Evolutionary conservation across 2,329 filamentous ascomycete species (phyloP).

Genomic region (Fusarium abutilonis): DNA sequence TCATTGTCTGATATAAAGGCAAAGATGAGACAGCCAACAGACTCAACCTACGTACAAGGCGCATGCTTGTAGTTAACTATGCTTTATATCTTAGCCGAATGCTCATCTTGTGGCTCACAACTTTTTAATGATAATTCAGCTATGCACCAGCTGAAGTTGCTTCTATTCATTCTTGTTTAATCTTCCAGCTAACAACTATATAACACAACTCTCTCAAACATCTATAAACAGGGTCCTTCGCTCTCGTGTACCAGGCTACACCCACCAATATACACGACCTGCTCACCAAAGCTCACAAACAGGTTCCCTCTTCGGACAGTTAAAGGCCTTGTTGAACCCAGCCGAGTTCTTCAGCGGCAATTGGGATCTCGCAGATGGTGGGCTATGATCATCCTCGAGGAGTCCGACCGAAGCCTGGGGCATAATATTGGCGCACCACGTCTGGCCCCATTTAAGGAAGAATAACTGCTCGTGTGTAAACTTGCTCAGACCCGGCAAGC

Average conservation of each 20-base stretch:
- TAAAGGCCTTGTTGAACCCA: conserved; percentile 74
- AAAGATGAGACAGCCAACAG: no score
- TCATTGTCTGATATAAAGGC: no score
- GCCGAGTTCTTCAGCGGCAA: conserved; percentile 74
- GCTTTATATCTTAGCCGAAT: no score
- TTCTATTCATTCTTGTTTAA: no score
- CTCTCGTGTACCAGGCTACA: background rate
- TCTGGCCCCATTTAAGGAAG: conserved; percentile 71
- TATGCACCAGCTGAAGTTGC: no score
- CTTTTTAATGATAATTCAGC: no score
- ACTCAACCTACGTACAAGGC: no score
- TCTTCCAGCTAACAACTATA: no score
- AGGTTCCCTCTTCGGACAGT: conserved; percentile 68
- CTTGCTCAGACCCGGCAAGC: conserved; percentile 67
- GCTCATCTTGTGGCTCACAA: no score
- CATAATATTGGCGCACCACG: conserved; percentile 73
- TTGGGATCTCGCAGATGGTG: conserved; percentile 67
- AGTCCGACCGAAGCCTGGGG: conserved; percentile 62
- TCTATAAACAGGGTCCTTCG: background rate
- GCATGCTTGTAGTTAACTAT: no score
- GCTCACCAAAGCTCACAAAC: background rate
- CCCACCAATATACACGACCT: background rate
- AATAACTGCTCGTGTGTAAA: conserved; percentile 77
- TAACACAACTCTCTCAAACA: no score
- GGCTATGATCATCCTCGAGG: conserved; percentile 73